Conservation (phyloP, 1,139 yeast species). For the Nakaseomyces delphensis region DNA sequence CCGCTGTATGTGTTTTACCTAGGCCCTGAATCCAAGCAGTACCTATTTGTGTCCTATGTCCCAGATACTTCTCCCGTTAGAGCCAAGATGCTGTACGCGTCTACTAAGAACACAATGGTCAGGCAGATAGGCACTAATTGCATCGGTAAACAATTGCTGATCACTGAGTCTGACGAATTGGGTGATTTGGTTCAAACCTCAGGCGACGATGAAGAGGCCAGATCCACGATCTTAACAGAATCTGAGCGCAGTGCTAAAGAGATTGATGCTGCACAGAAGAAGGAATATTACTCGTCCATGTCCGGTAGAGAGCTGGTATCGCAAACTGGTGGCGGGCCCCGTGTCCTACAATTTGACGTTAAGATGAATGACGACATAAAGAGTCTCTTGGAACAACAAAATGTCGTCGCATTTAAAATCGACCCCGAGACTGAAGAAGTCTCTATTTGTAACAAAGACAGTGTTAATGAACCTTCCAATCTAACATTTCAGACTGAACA, state of each 20-base stretch:
- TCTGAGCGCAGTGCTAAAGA: conserved; percentile 41
- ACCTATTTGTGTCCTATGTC: conserved; percentile 67
- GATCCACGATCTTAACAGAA: conserved; percentile 43
- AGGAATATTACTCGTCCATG: conserved; percentile 14
- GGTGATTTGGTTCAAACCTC: conserved; percentile 15
- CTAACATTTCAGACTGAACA: conserved; percentile 33
- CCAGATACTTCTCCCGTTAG: conserved; percentile 82
- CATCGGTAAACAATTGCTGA: conserved; percentile 47
- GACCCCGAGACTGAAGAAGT: conserved; percentile 35
- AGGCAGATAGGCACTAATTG: conserved; percentile 63
- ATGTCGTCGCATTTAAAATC: conserved; percentile 33
- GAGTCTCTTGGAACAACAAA: conserved; percentile 20
- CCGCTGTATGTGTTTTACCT: conserved; percentile 56
- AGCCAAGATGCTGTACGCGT: conserved; percentile 88
- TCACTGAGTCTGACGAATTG: conserved; percentile 57
- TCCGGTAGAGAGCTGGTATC: conserved; percentile 23
- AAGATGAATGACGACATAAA: conserved; percentile 20
- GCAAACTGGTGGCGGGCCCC: conserved; percentile 24
- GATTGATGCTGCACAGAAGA: conserved; percentile 23
- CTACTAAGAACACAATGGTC: conserved; percentile 68
- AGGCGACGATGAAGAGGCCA: conserved; percentile 18
- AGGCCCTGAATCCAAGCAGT: conserved; percentile 30
- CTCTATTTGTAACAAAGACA: conserved; percentile 21
- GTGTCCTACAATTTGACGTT: conserved; percentile 29
- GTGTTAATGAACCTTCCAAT: conserved; percentile 22